Conservation (phyloP, 1,284 basidiomycete species). For the Cryptococcus sp. region DNA sequence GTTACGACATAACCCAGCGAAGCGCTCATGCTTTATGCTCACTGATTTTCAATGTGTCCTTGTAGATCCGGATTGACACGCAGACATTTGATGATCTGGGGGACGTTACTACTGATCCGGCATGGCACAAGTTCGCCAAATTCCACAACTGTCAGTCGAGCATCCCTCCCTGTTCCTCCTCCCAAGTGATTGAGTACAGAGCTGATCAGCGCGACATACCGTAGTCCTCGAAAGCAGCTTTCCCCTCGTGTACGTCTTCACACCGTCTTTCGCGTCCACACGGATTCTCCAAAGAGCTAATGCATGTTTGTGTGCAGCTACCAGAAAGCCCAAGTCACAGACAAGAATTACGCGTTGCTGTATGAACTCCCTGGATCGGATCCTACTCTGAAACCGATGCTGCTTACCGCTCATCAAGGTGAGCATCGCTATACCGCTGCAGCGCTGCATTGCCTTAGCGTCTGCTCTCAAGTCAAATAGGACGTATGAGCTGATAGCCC, state of each 20-base stretch:
- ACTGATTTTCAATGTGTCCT: too few relatives aligned
- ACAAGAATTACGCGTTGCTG: constrained; percentile 64
- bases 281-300: background rate
- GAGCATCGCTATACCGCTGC: constrained; percentile 8
- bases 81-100: constrained; percentile 52
- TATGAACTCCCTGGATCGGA: constrained; percentile 66
- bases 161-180: background rate
- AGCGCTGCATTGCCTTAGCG: constrained; percentile 4
- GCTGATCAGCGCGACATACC: background rate
- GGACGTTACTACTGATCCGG: constrained; percentile 43
- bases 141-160: constrained; percentile 46
- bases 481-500: background rate
- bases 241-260: constrained; percentile 42
- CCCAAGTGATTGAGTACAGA: background rate
- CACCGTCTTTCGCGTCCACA: background rate
- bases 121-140: constrained; percentile 47
- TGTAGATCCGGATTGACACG: constrained; percentile 44
- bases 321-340: constrained; percentile 54
- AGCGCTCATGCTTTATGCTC: background rate
- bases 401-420: constrained; percentile 69
- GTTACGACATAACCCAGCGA: background rate
- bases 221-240: constrained; percentile 48
- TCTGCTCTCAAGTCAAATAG: background rate
- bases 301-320: constrained; percentile 55
- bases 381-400: constrained; percentile 62